Conservation (phyloP, 2,329 filamentous ascomycete genomes). For the Gaeumannomyces sp. region DNA sequence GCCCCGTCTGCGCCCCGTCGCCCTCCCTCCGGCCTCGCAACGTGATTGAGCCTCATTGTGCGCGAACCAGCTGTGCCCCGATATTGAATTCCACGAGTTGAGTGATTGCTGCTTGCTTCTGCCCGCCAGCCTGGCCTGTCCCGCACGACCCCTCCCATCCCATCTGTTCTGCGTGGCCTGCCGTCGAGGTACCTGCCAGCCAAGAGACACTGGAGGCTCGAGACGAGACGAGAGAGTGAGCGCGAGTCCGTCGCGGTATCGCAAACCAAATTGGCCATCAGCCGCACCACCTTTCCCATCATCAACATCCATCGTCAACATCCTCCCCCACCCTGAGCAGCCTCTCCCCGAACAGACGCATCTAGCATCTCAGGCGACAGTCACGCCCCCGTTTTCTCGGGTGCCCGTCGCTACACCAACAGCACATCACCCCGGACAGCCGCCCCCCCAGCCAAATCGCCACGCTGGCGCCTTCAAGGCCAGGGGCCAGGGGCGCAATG, state of each 20-base stretch:
- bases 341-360: background rate
- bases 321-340: background rate
- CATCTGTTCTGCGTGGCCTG: background rate
- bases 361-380: background rate
- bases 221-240: background rate
- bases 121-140: background rate
- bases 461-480: background rate
- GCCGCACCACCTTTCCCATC: background rate
- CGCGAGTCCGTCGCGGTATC: too few relatives aligned
- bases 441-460: background rate
- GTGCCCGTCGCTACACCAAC: background rate
- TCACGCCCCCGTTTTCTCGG: background rate
- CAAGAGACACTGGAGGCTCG: background rate
- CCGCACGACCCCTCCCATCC: background rate
- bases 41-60: background rate
- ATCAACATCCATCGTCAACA: too few relatives aligned
- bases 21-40: background rate
- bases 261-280: background rate
- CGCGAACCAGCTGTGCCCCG: background rate
- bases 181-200: background rate
- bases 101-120: background rate
- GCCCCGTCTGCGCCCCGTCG: background rate
- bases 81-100: background rate
- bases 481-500: slow-evolving; percentile 21
- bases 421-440: background rate